Evolutionary conservation across 1,284 basidiomycete genomes (phyloP).

Genomic region (Schizopora paradoxa): DNA sequence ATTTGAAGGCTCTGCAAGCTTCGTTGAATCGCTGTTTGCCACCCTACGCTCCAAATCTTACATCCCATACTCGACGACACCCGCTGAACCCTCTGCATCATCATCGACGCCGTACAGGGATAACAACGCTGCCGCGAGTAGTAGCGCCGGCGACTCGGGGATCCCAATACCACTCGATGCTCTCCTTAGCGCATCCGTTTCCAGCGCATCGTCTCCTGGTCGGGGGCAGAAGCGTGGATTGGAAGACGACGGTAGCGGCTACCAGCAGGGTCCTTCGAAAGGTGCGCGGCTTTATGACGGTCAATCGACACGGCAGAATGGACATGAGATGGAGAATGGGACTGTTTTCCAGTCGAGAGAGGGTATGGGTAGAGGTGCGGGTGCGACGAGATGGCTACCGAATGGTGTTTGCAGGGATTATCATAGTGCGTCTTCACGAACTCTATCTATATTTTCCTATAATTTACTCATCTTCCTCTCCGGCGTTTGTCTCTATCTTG

Average conservation of each 20-base stretch:
- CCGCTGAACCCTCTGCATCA: conserved; percentile 35
- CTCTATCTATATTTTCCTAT: conserved; percentile 1
- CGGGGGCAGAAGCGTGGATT: conserved; percentile 59
- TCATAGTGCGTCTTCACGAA: conserved; percentile 60
- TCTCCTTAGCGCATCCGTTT: conserved; percentile 41
- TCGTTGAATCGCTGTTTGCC: conserved; percentile 82
- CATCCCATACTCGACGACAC: conserved; percentile 49
- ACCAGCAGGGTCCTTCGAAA: conserved; percentile 55
- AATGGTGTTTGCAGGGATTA: conserved; percentile 80
- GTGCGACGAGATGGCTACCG: conserved; percentile 28
- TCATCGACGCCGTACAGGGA: conserved; percentile 24
- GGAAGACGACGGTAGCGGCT: conserved; percentile 50
- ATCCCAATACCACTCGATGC: conserved; percentile 75
- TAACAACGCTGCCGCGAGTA: conserved; percentile 24
- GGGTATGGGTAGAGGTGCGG: conserved; percentile 17
- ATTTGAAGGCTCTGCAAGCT: conserved; percentile 69
- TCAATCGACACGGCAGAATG: conserved; percentile 30
- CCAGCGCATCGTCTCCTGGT: conserved; percentile 40
- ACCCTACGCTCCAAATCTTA: conserved; percentile 80
- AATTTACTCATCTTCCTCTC: conserved; percentile 6
- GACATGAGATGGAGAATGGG: conserved; percentile 29
- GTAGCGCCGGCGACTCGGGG: conserved; percentile 47
- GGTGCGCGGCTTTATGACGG: conserved; percentile 53
- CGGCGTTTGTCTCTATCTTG: conserved; percentile 14
- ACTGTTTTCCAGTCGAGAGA: conserved; percentile 19